Conservation (phyloP, 306 rosid species). For the Lupinus albus region DNA sequence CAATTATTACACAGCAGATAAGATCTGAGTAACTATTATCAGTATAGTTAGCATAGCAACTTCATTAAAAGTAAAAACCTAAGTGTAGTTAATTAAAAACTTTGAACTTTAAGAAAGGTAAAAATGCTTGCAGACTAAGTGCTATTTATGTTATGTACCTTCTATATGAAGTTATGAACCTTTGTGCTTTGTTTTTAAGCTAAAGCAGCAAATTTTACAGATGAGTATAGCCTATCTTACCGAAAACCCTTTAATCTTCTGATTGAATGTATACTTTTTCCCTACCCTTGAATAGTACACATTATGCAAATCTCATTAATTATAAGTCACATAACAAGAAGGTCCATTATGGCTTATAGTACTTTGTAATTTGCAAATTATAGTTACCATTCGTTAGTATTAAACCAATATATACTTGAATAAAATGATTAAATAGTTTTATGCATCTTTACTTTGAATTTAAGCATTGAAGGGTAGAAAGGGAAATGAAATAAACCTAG, state of each 20-base stretch:
- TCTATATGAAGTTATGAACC: constrained; percentile 42
- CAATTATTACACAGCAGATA: constrained; percentile 38
- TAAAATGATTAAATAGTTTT: constrained; percentile 6
- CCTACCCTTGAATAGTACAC: constrained; percentile 45
- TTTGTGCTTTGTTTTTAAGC: constrained; percentile 47
- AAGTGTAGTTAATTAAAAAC: constrained; percentile 36
- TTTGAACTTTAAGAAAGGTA: constrained; percentile 32
- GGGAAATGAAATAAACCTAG: constrained; percentile 5
- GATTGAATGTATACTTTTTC: no score
- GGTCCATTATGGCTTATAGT: constrained; percentile 33
- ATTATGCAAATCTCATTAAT: constrained; percentile 32
- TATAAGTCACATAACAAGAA: not conserved
- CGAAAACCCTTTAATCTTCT: constrained; percentile 23
- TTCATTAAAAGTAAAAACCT: not conserved
- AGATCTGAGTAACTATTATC: constrained; percentile 52
- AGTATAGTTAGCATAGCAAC: constrained; percentile 24
- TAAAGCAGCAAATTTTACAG: constrained; percentile 39
- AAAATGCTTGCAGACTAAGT: constrained; percentile 13
- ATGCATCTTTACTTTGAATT: constrained; percentile 41
- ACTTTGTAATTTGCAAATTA: constrained; percentile 10
- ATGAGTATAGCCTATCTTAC: constrained; percentile 42
- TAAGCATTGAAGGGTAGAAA: constrained; percentile 38
- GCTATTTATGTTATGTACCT: constrained; percentile 22
- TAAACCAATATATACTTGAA: constrained; percentile 26
- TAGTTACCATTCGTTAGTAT: not conserved